A percentile compares a stretch with the other conserved stretches of the same genome.
phyloP scores from a whole-genome alignment of 1,284 basidiomycete genomes.

The Schizophyllum amplum region DNA sequence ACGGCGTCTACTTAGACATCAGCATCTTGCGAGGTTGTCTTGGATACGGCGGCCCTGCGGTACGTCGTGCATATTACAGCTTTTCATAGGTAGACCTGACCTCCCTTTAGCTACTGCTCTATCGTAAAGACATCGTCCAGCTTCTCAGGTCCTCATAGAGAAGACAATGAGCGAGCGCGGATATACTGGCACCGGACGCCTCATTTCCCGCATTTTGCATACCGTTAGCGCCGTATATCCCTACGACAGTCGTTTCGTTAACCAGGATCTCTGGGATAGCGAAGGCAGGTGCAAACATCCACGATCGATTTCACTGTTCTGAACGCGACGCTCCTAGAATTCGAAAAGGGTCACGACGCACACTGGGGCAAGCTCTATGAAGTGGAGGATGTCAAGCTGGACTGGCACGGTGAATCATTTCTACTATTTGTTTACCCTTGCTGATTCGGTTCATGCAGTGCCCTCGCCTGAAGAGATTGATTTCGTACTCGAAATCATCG shows the following conservation, averaged over 20 bases:
- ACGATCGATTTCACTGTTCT: slow-evolving; percentile 1
- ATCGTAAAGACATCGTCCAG: slow-evolving; percentile 63
- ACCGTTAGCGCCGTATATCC: slow-evolving; percentile 79
- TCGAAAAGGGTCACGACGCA: slow-evolving; percentile 64
- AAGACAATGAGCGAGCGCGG: slow-evolving; percentile 87
- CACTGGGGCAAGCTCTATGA: slow-evolving; percentile 85
- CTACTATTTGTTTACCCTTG: neutral
- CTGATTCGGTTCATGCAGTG: slow-evolving; percentile 29
- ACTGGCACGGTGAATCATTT: slow-evolving; percentile 71
- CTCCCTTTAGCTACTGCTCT: slow-evolving; percentile 51
- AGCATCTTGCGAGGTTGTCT: slow-evolving; percentile 73
- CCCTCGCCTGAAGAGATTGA: slow-evolving; percentile 71
- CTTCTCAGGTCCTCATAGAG: slow-evolving; percentile 67
- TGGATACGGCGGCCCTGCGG: slow-evolving; percentile 59
- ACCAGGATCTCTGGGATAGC: slow-evolving; percentile 75
- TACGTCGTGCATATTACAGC: slow-evolving; percentile 25
- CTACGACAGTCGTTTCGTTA: slow-evolving; percentile 76
- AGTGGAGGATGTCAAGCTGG: slow-evolving; percentile 71
- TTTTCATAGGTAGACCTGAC: neutral
- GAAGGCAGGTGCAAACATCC: slow-evolving; percentile 39
- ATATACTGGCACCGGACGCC: slow-evolving; percentile 74
- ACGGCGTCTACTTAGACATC: slow-evolving; percentile 42
- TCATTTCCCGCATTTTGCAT: slow-evolving; percentile 75
- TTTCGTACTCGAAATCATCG: slow-evolving; percentile 76
- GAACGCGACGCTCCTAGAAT: slow-evolving; percentile 36